Base-by-base conservation (phyloP, 1,284 basidiomycete species). In the Kwoniella shivajii region DNA sequence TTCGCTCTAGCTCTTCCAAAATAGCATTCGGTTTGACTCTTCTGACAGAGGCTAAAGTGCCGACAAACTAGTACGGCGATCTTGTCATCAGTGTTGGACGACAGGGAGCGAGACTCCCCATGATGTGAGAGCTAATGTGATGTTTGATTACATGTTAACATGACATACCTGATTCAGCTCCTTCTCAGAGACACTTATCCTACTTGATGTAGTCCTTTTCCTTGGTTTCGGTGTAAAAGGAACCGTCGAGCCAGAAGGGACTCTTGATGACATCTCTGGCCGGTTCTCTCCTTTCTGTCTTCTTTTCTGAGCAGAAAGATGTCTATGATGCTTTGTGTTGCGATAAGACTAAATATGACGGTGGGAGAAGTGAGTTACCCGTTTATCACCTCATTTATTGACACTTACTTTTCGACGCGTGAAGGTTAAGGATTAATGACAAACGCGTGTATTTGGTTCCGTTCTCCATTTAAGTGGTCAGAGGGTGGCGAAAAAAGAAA, bases 171-270 rank as follows among this genome's bases (percentile, higher is more conserved):
- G 59, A 41, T 65, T 66, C 34, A 68, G 48, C 49, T 71, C 66
- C 50, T 59, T 63, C 6, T 69, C 62, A 2, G 66, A 67, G 20
- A 73, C 50, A 4, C 53, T 62, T 5, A 58, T 46, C n/a, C 63
- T 50, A 34, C 60, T 61, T 36, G 59, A 64, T 42, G 60, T 65
- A 13, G 60, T 51, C 30, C 67, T 57, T 53, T 67, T 61, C 9
- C 65, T 57, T 6, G 73, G 72, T 44, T 66, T 66, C 39, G 74
- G 74, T 1, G 74, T 76, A 56, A 76, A 76, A 0, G 74, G 74
- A 0, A 76, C 71, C 0, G 73, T 74, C 7, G 71, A 68, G 16
- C 61, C 60, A 22, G 65, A 67, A 16, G 66, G 59, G 13, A 59
- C 37, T 27, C 43, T 30, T 18, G 34, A 34, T 10, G 45, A 34